Evolutionary conservation across 2,329 filamentous ascomycete genomes (phyloP), one percentile per base, ranked within the genome.

Genomic region (Dendryphion nanum): DNA sequence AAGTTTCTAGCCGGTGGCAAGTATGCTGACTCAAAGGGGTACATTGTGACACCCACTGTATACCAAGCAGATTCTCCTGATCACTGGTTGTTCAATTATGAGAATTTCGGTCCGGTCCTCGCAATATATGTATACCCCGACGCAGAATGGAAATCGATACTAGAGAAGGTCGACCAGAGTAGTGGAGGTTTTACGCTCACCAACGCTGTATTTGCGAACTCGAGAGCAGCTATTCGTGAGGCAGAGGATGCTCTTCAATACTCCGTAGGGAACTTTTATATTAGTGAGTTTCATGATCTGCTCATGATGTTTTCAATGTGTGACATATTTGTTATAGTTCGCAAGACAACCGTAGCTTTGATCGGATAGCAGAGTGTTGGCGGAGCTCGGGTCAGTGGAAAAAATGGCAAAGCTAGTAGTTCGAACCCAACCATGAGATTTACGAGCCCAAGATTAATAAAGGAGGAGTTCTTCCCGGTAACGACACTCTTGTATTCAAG

Each of bases 21-120:
- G 51, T 85, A 91, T 64, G 86, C 93, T 64, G 79, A 78, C 38
- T 83, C 77, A 50, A 83, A 83, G 68, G 89, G 89, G 45, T 95
- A 85, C 75, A 95, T 81, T 70, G 80, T 95, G 59, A 77, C 86
- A 64, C 89, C 89, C 6, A 94, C 89, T 45, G 77, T 95, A 58
- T 94, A 91, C 74, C 69, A 75, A 45, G 86, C 87, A 34, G 81
- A 74, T 35, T 84, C 86, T 69, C 82, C 86, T 0, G 69, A 77
- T 44, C 88, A 94, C 72, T 77, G 78, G 45, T 81, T 91, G 50
- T 74, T 95, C 34, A 81, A 75, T 35, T 84, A 79, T 24, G 89
- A 95, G 67, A 81, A 94, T 45, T 95, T 95, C 65, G 88, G 88
- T 2, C 88, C 88, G 19, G 69, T 94, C n/a, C 72, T 93, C 30